Base-by-base conservation (phyloP, 2,329 filamentous ascomycete genomes). In the Botrytis medusae region DNA sequence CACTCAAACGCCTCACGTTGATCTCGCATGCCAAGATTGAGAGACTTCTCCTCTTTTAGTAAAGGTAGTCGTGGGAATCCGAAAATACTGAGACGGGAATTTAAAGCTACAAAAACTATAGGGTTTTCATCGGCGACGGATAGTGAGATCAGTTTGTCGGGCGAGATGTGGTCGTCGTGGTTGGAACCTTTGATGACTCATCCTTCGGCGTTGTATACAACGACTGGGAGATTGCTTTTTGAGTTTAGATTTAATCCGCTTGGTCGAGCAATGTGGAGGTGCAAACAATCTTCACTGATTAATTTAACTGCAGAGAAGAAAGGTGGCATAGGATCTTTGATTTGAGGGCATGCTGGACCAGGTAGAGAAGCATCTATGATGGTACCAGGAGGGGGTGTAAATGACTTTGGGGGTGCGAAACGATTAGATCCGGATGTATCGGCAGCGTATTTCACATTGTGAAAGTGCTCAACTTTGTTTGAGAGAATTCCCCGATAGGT, bases 21-120 rank as follows among this genome's bases (percentile, higher is more conserved):
- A n/a, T 73, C 71, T 29, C 65, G 37, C 40, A 74, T 60, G 9
- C 73, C 73, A 48, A 70, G 40, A 48, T 74, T 74, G 40, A 73
- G 44, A 34, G 71, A 61, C 14, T 67, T 71, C 12, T 32, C 37
- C 12, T 73, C 32, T 44, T 73, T 73, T 16, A 73, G 20, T 8
- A 68, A 7, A 12, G 46, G 37, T 3, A 70, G 34, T 25, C 61
- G 64, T 29, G 71, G 44, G 37, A 74, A 74, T 7, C 71, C 71
- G 29, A 74, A 73, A 8, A 71, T 73, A 14, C 29, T 61, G 9
- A 74, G 48, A 18, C 71, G 65, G 25, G 71, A 73, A 37, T 73
- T 61, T 18, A 74, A 51, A 8, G 73, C 64, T 8, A 59, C 65
- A n/a, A 44, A 71, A 0, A 74, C 73, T 29, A 71, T 73, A 2